These are phyloP conservation scores for Fomitopsis palustris DNA, from an alignment of 1,284 basidiomycete species.

Conservation along the genomic window DNA sequence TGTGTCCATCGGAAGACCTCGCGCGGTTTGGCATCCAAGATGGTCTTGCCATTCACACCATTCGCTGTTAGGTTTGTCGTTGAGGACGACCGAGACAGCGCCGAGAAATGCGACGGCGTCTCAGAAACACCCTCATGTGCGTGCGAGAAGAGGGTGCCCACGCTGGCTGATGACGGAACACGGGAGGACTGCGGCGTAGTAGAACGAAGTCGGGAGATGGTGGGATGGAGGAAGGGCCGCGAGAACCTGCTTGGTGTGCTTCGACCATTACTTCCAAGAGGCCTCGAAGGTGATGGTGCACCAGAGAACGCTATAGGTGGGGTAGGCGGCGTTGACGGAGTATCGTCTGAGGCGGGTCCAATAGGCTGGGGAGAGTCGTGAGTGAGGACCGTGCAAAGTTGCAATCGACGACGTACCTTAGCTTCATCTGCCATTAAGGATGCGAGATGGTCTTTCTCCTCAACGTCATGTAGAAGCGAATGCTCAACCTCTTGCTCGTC, in stretches of 20 bases:
- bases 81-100: conserved; percentile 68
- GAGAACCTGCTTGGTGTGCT: conserved; percentile 32
- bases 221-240: conserved; percentile 68
- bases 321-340: conserved; percentile 44
- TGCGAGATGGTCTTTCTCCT: conserved; percentile 32
- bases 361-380: conserved; percentile 26
- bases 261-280: conserved; percentile 30
- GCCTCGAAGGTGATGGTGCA: conserved; percentile 31
- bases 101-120: conserved; percentile 65
- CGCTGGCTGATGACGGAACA: conserved; percentile 44
- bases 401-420: conserved; percentile 36
- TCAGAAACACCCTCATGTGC: conserved; percentile 44
- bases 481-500: conserved; percentile 42
- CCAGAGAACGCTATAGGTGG: conserved; percentile 36
- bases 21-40: conserved; percentile 20
- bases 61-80: conserved; percentile 46
- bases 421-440: conserved; percentile 29
- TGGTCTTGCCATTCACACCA: conserved; percentile 4
- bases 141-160: conserved; percentile 41
- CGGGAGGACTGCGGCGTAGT: conserved; percentile 52
- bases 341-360: conserved; percentile 39
- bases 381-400: conserved; percentile 8
- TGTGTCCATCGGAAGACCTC: conserved; percentile 80
- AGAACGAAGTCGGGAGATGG: conserved; percentile 80
- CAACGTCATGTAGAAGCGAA: conserved; percentile 38